phyloP scores from a whole-genome alignment of 2,329 filamentous ascomycete species.

The Fusarium sarcochroum region DNA sequence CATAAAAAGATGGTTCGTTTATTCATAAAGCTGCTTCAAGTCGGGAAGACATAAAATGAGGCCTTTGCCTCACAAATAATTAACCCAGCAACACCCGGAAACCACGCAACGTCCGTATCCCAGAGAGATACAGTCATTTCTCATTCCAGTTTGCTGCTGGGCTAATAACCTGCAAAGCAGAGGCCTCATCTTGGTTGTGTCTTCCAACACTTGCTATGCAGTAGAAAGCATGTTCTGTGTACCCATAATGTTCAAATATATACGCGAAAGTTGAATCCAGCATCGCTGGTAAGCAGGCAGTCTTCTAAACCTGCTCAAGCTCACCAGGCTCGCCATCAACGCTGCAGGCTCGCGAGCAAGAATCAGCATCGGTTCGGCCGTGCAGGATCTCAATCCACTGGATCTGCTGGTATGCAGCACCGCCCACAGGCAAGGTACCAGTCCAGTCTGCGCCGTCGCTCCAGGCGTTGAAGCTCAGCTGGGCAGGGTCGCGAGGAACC shows the following conservation, averaged over 20 bases:
- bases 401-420: slow-evolving; percentile 67
- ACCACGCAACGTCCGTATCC: too few species aligned
- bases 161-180: too few species aligned
- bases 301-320: slow-evolving; percentile 50
- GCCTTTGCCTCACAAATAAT: too few species aligned
- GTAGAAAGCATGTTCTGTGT: not conserved
- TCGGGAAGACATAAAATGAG: too few species aligned
- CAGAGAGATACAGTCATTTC: too few species aligned
- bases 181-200: too few species aligned
- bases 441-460: slow-evolving; percentile 71
- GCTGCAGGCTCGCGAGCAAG: slow-evolving; percentile 43
- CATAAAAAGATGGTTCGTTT: too few species aligned
- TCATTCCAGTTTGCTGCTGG: too few species aligned
- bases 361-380: slow-evolving; percentile 51
- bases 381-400: slow-evolving; percentile 73
- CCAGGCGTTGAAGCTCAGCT: slow-evolving; percentile 71
- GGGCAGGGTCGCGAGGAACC: slow-evolving; percentile 64
- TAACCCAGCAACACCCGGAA: too few species aligned
- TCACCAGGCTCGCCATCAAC: slow-evolving; percentile 55
- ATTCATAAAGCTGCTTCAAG: too few species aligned
- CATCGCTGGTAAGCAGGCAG: not conserved
- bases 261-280: not conserved
- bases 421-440: slow-evolving; percentile 65
- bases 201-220: too few species aligned
- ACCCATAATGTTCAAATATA: not conserved